A percentile compares a stretch with the other conserved stretches of the same genome.
Conservation (phyloP, 1,284 basidiomycete genomes). For the Ceratorhiza oryzae-sativae region DNA sequence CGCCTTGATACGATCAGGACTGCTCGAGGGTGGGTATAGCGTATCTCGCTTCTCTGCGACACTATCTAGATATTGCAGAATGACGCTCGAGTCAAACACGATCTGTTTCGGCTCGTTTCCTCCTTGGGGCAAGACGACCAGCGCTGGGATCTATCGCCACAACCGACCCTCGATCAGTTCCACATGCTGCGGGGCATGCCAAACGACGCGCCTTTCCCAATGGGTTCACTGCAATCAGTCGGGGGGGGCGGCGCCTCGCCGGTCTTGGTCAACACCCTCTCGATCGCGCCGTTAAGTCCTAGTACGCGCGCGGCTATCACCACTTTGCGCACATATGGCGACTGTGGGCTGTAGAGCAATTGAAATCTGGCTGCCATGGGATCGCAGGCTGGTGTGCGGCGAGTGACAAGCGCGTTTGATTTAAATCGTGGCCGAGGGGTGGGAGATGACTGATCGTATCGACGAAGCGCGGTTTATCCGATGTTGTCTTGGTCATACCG, state of each 20-base stretch:
- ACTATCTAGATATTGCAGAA: conserved; percentile 28
- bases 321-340: conserved; percentile 35
- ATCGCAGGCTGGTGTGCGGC: neutral
- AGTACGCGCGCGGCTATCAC: conserved; percentile 30
- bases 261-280: conserved; percentile 6
- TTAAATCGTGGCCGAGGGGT: neutral
- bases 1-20: conserved; percentile 14
- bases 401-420: neutral
- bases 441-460: neutral
- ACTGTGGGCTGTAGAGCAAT: conserved; percentile 26
- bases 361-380: conserved; percentile 9
- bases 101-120: neutral
- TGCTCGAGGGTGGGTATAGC: conserved; percentile 27
- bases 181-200: neutral
- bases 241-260: conserved; percentile 17
- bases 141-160: conserved; percentile 8
- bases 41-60: conserved; percentile 10
- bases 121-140: conserved; percentile 6
- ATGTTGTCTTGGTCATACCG: neutral
- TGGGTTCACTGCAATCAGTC: conserved; percentile 16
- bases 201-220: conserved; percentile 24
- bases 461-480: neutral
- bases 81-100: conserved; percentile 25
- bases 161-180: neutral
- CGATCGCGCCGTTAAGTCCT: conserved; percentile 6